Base-by-base conservation (phyloP, 2,329 filamentous ascomycete genomes). In the Dactylellina drechsleri region DNA sequence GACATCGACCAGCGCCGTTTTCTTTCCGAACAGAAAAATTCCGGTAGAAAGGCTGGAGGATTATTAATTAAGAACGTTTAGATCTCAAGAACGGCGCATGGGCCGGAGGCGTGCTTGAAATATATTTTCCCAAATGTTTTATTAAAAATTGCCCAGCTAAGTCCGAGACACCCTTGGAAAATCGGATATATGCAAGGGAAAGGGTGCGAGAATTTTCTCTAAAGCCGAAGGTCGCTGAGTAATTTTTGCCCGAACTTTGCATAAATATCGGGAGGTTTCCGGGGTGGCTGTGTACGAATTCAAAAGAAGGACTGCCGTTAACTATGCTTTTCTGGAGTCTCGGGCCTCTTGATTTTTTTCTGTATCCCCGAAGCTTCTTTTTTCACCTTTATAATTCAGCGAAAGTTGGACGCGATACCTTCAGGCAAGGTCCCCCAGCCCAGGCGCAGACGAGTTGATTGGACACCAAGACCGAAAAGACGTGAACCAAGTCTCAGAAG, bases 131-230 rank as follows among this genome's bases (percentile, higher is more conserved):
- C 16, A 20, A 36, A 15, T 50, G 28, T 54, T 49, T 41, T 23
- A 36, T 23, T 59, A 49, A 52, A 60, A 31, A n/a, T 36, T 20
- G 43, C 31, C 12, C 12, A 56, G 52, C 31, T 73, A 73, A 66
- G 31, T 58, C 70, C 70, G 70, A 66, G 49, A 66, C 67, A 65
- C 13, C 26, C 45, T 36, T 54, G 50, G 49, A 36, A 18, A 43
- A 53, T 58, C 65, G 65, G 65, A 28, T 47, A 49, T 62, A 66
- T 49, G 67, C 67, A 59, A 26, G 20, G 56, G 56, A 73, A 73
- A 66, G 61, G 68, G 68, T 73, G 68, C 50, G 68, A 73, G 68
- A 73, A 73, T 73, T 73, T 43, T 62, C 16, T 47, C 23, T 47
- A 13, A 43, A 36, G 47, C 61, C 49, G 40, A 65, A 64, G 2